Conservation (phyloP, 1,284 basidiomycete species). For the Ceratobasidium sp. region DNA sequence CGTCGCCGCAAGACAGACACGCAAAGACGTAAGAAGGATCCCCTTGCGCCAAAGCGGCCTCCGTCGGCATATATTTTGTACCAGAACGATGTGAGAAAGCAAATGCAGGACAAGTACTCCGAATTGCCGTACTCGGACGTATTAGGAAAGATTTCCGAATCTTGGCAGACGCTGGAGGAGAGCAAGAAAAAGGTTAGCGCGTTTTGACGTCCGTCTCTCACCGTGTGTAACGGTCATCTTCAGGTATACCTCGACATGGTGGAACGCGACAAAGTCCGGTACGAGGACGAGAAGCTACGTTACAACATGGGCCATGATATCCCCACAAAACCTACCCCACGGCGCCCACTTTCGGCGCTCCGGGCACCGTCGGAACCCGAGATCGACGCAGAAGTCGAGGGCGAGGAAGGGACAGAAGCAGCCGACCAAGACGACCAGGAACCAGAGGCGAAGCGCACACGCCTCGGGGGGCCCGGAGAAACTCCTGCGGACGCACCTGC, state of each 20-base stretch:
- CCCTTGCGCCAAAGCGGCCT: conserved; percentile 93
- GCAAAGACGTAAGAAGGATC: conserved; percentile 68
- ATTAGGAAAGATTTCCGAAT: conserved; percentile 73
- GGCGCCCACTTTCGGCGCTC: conserved; percentile 16
- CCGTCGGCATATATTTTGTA: conserved; percentile 95
- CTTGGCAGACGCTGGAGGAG: conserved; percentile 76
- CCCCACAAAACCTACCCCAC: conserved; percentile 16
- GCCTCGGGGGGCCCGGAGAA: background rate
- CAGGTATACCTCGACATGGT: conserved; percentile 56
- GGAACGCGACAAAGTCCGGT: conserved; percentile 52
- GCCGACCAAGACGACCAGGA: conserved; percentile 48
- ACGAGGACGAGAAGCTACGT: conserved; percentile 54
- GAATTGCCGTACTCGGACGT: conserved; percentile 77
- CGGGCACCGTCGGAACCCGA: conserved; percentile 33
- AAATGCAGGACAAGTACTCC: conserved; percentile 74
- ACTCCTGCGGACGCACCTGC: conserved; percentile 50
- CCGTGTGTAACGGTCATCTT: conserved; percentile 50
- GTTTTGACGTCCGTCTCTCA: conserved; percentile 45
- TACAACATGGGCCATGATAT: conserved; percentile 53
- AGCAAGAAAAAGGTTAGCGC: conserved; percentile 76
- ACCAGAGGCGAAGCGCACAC: conserved; percentile 46
- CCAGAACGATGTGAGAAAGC: conserved; percentile 89
- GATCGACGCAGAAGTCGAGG: conserved; percentile 45
- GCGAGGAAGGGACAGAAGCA: conserved; percentile 42
- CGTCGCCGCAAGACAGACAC: conserved; percentile 26